Conservation (phyloP, 2,329 filamentous ascomycete genomes). For the Colletotrichum filicis region DNA sequence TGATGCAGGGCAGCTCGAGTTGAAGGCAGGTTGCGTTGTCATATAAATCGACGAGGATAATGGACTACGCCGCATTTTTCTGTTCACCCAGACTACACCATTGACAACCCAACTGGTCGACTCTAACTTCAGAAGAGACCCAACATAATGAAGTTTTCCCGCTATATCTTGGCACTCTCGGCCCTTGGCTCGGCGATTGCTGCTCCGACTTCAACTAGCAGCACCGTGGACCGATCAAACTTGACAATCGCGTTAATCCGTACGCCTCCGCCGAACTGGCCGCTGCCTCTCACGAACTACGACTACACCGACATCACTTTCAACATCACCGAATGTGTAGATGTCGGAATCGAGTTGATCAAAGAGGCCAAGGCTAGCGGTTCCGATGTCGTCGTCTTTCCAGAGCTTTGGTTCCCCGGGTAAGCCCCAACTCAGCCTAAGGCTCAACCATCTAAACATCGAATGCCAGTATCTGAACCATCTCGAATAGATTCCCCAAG, state of each 20-base stretch:
- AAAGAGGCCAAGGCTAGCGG: neutral
- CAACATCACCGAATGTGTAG: slow-evolving; percentile 13
- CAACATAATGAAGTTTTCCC: neutral
- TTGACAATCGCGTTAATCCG: slow-evolving; percentile 10
- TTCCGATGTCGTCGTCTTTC: slow-evolving; percentile 9
- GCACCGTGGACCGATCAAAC: slow-evolving; percentile 6
- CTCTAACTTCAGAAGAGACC: too few species aligned
- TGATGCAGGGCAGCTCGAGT: too few species aligned
- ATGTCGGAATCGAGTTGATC: slow-evolving; percentile 11
- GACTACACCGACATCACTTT: slow-evolving; percentile 5
- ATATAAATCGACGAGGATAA: too few species aligned
- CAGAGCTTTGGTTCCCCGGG: slow-evolving; percentile 21
- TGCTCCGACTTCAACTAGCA: neutral
- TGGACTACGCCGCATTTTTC: too few species aligned
- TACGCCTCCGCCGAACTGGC: slow-evolving; percentile 19
- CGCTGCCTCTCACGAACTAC: slow-evolving; percentile 5
- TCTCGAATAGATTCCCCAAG: slow-evolving; percentile 7
- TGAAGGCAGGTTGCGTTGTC: too few species aligned
- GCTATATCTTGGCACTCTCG: neutral
- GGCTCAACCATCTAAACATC: too few species aligned
- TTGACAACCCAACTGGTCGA: too few species aligned
- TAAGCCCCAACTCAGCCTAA: neutral
- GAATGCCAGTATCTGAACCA: too few species aligned
- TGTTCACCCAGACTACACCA: too few species aligned
- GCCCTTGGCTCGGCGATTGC: neutral